Conservation (phyloP, 2,329 filamentous ascomycete species). For the Parascedosporium putredinis region DNA sequence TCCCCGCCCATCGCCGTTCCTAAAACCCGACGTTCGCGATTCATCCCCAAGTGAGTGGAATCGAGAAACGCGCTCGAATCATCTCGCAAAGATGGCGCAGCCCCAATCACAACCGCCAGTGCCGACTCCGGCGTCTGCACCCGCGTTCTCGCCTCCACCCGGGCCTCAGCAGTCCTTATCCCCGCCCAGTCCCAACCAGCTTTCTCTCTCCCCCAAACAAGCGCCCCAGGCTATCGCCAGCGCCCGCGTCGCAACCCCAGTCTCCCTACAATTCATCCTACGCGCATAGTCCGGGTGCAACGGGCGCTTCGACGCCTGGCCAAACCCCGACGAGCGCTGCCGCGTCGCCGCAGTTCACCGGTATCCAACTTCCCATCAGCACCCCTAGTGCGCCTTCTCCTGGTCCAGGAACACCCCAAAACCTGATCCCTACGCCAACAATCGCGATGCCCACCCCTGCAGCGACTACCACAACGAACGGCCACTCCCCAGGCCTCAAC, state of each 20-base stretch:
- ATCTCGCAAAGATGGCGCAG: constrained; percentile 42
- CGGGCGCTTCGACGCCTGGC: constrained; percentile 10
- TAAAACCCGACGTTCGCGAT: not conserved
- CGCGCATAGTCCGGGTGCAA: constrained; percentile 32
- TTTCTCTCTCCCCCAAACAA: constrained; percentile 57
- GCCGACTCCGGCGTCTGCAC: constrained; percentile 25
- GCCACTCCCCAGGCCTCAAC: constrained; percentile 10
- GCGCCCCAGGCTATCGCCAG: constrained; percentile 60
- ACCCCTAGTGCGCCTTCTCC: constrained; percentile 19
- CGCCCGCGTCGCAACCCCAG: constrained; percentile 54
- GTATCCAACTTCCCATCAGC: constrained; percentile 1
- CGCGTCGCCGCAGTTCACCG: constrained; percentile 22
- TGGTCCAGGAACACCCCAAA: constrained; percentile 22
- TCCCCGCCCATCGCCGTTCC: not conserved
- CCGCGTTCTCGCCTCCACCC: constrained; percentile 44
- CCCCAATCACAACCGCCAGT: constrained; percentile 39
- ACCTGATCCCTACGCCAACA: constrained; percentile 19
- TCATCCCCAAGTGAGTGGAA: not conserved
- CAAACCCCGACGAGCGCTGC: constrained; percentile 27
- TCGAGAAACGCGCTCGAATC: not conserved
- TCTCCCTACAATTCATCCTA: constrained; percentile 50
- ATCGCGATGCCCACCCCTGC: constrained; percentile 15
- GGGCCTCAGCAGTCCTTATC: constrained; percentile 48
- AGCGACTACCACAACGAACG: constrained; percentile 5
- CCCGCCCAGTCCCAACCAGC: constrained; percentile 44